Conservation (phyloP, 306 rosid species). For the Macrotyloma uniflorum region DNA sequence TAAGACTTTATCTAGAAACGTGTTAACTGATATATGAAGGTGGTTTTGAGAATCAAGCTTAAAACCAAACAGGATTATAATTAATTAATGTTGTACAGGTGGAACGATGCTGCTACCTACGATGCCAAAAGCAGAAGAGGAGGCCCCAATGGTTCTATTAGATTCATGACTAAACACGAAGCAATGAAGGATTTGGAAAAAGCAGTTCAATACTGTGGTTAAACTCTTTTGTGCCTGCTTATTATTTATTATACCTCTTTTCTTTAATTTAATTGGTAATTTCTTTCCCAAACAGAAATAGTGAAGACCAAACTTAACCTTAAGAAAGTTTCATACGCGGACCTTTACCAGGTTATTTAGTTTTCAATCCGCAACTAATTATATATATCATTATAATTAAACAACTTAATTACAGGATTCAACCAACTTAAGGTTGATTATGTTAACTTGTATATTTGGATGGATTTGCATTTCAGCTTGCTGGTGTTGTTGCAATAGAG, state of each 20-base stretch:
- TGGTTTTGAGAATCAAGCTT: too few species aligned
- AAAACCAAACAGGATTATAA: too few species aligned
- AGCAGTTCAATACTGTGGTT: not conserved
- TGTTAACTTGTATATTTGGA: not conserved
- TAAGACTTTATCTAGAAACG: too few species aligned
- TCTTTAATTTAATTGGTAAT: not conserved
- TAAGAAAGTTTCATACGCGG: not conserved
- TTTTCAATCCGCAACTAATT: not conserved
- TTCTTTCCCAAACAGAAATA: not conserved
- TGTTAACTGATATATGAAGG: too few species aligned
- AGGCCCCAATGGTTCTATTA: not conserved
- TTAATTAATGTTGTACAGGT: not conserved
- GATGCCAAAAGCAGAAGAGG: not conserved
- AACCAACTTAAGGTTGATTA: not conserved
- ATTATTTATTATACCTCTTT: not conserved
- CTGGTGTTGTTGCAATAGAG: constrained; percentile 83
- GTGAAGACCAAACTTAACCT: not conserved
- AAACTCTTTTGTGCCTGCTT: not conserved
- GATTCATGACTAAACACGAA: not conserved
- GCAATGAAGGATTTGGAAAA: not conserved
- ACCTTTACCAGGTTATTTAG: constrained; percentile 1
- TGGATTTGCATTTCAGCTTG: constrained; percentile 53
- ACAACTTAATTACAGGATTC: not conserved
- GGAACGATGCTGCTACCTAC: not conserved
- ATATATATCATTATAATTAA: not conserved